Conservation (phyloP, 2,329 filamentous ascomycete species). For the Fonsecaea pedrosoi region DNA sequence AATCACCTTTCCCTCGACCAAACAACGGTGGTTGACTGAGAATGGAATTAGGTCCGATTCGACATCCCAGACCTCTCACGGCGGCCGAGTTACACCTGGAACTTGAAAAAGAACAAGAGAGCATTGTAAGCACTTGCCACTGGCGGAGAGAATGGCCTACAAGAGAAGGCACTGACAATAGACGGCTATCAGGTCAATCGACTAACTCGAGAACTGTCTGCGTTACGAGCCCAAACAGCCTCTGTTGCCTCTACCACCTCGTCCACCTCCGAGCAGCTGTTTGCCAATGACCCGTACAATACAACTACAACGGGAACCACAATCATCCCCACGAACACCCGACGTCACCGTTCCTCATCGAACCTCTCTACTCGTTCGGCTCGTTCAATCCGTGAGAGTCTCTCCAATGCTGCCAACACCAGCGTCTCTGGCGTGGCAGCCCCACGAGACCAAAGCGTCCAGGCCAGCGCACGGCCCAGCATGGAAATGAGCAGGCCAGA, state of each 20-base stretch:
- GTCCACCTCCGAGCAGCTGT: conserved; percentile 59
- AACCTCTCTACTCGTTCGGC: conserved; percentile 58
- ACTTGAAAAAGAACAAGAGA: conserved; percentile 94
- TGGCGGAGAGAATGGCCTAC: neutral
- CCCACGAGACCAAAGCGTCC: conserved; percentile 46
- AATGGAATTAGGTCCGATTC: conserved; percentile 67
- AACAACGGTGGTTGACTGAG: neutral
- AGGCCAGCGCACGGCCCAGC: conserved; percentile 34
- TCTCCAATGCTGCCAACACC: conserved; percentile 38
- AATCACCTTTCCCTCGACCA: neutral
- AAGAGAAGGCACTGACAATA: neutral
- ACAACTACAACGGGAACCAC: conserved; percentile 54
- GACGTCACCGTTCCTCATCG: conserved; percentile 63
- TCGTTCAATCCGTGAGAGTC: conserved; percentile 39
- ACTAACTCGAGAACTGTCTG: conserved; percentile 82
- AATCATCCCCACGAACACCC: conserved; percentile 60
- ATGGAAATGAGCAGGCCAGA: conserved; percentile 40
- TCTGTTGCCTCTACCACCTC: conserved; percentile 67
- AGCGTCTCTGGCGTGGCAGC: conserved; percentile 53
- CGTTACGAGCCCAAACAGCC: conserved; percentile 74
- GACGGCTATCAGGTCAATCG: conserved; percentile 76
- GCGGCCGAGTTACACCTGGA: conserved; percentile 86
- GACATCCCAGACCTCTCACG: conserved; percentile 86
- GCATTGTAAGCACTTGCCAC: conserved; percentile 68
- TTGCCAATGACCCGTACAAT: conserved; percentile 40